Evolutionary conservation across 2,329 filamentous ascomycete species (phyloP), one percentile per base, ranked within the genome.

Genomic region (Coniochaeta sp.): DNA sequence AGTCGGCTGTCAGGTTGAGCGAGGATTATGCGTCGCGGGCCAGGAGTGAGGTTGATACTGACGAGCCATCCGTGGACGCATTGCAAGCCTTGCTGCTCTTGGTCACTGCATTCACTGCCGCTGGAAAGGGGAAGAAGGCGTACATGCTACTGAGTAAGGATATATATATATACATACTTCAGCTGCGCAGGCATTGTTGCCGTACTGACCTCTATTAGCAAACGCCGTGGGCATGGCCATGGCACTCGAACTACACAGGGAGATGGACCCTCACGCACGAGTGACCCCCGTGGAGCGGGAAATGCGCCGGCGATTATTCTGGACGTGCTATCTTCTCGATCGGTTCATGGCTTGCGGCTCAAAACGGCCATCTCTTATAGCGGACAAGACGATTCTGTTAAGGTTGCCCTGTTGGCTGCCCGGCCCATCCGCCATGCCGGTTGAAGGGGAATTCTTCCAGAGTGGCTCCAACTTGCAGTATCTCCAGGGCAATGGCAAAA

Each of bases 291-390:
- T 85, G 4, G 91, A 96, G 69, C 83, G 89, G 60, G 91, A 96
- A 75, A 86, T 87, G 68, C 82, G 89, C 54, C 81, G 91, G 59
- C 83, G 89, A n/a, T 77, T 96, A 1, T 96, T 96, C 72, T 96
- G 91, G 91, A 88, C 89, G 2, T 93, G 90, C 70, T 96, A 95
- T 67, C 77, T 96, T 28, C 87, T 96, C 72, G 91, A 96, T 69
- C 84, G 89, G n/a, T 95, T 93, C 66, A 82, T 88, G 65, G 85
- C 89, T 1, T 91, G 89, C 65, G 91, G 91, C 17, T 93, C 91
- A 3, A 91, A 89, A 67, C 81, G 91, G 10, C 90, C 91, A 0
- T 90, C 89, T n/a, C 76, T 96, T 8, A 87, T 95, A 26, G 82
- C 85, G 28, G 91, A 96, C 72, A 86, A 90, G 68, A 87, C 86